Evolutionary conservation across 2,329 filamentous ascomycete genomes (phyloP).

Genomic region (Fusarium armeniacum): DNA sequence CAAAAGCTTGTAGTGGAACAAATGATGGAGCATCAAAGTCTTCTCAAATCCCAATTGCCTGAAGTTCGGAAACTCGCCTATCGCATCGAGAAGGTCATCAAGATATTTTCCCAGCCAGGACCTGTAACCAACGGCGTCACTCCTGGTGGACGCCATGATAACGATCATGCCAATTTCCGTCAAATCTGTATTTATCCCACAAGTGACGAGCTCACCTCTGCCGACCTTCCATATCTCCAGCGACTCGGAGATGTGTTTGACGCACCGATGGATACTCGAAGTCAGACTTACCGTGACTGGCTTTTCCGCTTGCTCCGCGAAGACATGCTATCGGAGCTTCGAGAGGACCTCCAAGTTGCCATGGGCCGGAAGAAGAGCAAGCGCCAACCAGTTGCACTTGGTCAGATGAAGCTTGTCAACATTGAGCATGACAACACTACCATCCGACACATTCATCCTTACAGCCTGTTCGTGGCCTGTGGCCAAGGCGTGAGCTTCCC

Average conservation of each 20-base stretch:
- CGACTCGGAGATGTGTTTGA: conserved; percentile 64
- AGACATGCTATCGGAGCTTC: conserved; percentile 77
- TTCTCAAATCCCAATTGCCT: conserved; percentile 47
- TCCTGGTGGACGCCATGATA: conserved; percentile 80
- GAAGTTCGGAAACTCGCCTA: conserved; percentile 51
- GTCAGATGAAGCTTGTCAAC: conserved; percentile 55
- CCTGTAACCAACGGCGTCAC: conserved; percentile 23
- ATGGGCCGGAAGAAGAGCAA: conserved; percentile 62
- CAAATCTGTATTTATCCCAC: conserved; percentile 76
- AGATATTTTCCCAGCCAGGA: conserved; percentile 35
- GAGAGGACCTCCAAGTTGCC: conserved; percentile 70
- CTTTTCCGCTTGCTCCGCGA: conserved; percentile 80
- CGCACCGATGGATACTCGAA: conserved; percentile 54
- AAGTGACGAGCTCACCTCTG: conserved; percentile 71
- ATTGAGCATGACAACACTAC: conserved; percentile 54
- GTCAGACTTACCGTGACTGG: conserved; percentile 72
- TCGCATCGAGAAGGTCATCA: conserved; percentile 58
- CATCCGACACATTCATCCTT: conserved; percentile 46
- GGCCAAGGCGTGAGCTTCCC: conserved; percentile 63
- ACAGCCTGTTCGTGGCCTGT: conserved; percentile 58
- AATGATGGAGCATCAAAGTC: conserved; percentile 44
- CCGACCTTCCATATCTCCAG: conserved; percentile 67
- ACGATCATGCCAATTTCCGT: conserved; percentile 74
- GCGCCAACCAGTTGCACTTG: conserved; percentile 58
- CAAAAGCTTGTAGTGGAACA: conserved; percentile 43